Evolutionary conservation across 1,284 basidiomycete species (phyloP).

Genomic region (Porogramme epimiltina): DNA sequence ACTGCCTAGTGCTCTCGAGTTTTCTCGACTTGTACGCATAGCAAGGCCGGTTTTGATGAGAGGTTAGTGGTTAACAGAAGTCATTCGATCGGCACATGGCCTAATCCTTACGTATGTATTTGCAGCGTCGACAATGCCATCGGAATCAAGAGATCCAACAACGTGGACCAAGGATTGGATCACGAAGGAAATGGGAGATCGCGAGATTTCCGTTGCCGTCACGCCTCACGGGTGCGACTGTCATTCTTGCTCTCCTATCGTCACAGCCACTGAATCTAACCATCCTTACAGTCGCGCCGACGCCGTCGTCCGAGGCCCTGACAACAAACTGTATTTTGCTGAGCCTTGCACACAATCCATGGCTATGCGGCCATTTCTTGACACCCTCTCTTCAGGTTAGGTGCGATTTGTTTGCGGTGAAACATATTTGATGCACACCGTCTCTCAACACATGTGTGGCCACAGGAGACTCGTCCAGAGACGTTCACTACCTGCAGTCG

Average conservation of each 20-base stretch:
- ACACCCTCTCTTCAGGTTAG: constrained; percentile 42
- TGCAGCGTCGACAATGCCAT: too few relatives aligned
- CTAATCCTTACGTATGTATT: too few relatives aligned
- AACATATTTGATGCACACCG: too few relatives aligned
- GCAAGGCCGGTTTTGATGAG: constrained; percentile 81
- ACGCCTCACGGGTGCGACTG: constrained; percentile 86
- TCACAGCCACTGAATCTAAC: neutral
- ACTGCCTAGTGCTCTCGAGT: constrained; percentile 73
- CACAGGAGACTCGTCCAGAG: constrained; percentile 18
- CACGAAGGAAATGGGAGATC: constrained; percentile 51
- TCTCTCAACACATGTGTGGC: neutral
- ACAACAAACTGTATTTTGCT: constrained; percentile 69
- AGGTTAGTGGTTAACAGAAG: constrained; percentile 41
- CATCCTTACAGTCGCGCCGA: constrained; percentile 68
- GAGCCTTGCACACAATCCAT: constrained; percentile 76
- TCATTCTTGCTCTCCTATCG: neutral
- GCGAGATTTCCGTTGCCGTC: constrained; percentile 70
- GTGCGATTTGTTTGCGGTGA: constrained; percentile 27
- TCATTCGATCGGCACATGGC: too few relatives aligned
- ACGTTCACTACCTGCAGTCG: constrained; percentile 81
- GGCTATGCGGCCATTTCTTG: constrained; percentile 62
- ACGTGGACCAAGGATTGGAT: constrained; percentile 73
- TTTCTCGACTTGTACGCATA: constrained; percentile 70
- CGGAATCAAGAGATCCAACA: too few relatives aligned
- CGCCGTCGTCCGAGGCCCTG: constrained; percentile 60